phyloP scores from a whole-genome alignment of 768 basidiomycete genomes.

The Termitomyces sp. region DNA sequence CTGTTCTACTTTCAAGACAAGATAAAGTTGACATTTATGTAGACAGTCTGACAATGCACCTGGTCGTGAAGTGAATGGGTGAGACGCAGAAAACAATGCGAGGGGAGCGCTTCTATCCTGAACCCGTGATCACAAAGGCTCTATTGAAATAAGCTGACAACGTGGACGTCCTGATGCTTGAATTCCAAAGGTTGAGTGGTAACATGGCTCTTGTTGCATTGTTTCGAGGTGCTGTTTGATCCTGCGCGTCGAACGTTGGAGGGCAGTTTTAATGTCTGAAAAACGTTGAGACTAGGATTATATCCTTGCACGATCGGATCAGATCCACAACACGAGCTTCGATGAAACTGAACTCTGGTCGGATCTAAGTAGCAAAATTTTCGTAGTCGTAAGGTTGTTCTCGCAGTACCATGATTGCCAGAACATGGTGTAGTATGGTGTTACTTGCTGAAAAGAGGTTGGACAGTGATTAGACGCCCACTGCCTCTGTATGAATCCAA shows the following conservation, averaged over 20 bases:
- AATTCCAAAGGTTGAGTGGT: not conserved
- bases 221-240: not conserved
- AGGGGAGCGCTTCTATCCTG: not conserved
- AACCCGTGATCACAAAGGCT: not conserved
- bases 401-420: not conserved
- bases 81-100: not conserved
- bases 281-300: not conserved
- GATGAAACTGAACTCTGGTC: not conserved
- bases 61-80: not conserved
- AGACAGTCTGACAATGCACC: not conserved
- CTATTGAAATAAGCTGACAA: too few relatives aligned
- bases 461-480: too few relatives aligned
- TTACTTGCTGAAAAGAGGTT: too few relatives aligned
- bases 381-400: not conserved
- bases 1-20: conserved; percentile 6
- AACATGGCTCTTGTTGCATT: not conserved
- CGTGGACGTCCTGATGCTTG: too few relatives aligned
- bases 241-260: not conserved
- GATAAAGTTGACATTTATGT: not conserved
- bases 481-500: too few relatives aligned
- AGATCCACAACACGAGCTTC: not conserved
- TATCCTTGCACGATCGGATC: not conserved
- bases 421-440: too few relatives aligned
- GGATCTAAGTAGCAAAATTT: not conserved
- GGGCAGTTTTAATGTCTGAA: not conserved